Base-by-base conservation (phyloP, 2,329 filamentous ascomycete genomes). In the Penicillium griseofulvum region DNA sequence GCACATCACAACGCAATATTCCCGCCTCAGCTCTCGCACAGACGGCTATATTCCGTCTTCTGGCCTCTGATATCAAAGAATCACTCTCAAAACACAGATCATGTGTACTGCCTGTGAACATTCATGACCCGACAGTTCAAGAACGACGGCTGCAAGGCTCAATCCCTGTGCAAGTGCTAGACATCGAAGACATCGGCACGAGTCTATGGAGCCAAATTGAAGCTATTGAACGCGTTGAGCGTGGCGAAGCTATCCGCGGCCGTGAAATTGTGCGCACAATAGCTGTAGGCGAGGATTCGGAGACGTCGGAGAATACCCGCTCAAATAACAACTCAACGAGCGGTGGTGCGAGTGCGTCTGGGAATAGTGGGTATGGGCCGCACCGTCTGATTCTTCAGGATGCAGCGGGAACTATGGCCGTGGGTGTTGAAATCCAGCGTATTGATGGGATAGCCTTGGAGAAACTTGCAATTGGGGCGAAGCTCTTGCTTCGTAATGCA, bases 201-300 rank as follows among this genome's bases (percentile, higher is more conserved):
- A 91, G 88, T 64, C 83, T 88, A 49, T 96, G 92, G 90, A 87
- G 90, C 60, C 91, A 97, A 72, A 83, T 96, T 31, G 91, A 97
- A 71, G 85, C 87, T 33, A 84, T 82, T 39, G 79, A 79, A 48
- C 77, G 80, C 9, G 69, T 82, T 3, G 80, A 83, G 63, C 74
- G 76, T 12, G 74, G 79, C 5, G 77, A 81, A 55, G 74, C 79
- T 2, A 71, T 78, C n/a, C 76, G 77, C 38, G 94, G 94, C 0
- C 78, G 91, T 10, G 89, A 97, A 70, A 85, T 99, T 29, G 85
- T 97, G 17, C 83, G 93, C 3, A 83, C 94, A 0, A 81, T 86
- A 0, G 79, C 80, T 3, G 79, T 79, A 11, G 80, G 80, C 1
- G 80, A 79, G 5, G 78, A 75, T 4, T 67, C 68, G 1, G 79